Base-by-base conservation (phyloP, 257 asterid genomes). In the Vinca minor region DNA sequence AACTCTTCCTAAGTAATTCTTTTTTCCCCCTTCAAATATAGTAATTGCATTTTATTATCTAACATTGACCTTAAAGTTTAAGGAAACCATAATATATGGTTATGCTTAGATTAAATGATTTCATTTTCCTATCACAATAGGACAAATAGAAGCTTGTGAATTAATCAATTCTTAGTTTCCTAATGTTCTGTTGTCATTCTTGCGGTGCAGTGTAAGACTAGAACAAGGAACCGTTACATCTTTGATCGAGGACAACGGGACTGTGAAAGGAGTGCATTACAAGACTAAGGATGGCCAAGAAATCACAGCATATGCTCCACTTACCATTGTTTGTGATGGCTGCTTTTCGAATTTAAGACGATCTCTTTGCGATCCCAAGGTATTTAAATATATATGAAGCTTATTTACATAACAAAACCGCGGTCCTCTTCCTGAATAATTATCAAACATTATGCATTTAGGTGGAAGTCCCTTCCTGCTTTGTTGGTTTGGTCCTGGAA, bases 171-270 rank as follows among this genome's bases (percentile, higher is more conserved):
- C n/a, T n/a, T n/a, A n/a, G n/a, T n/a, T n/a, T n/a, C n/a, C n/a
- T n/a, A n/a, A n/a, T n/a, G n/a, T n/a, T n/a, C n/a, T n/a, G n/a
- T n/a, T n/a, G n/a, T n/a, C n/a, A n/a, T n/a, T 56, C 32, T 8
- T 56, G 62, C 3, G 41, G 55, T 74, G 50, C 81, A 89, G 97
- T 62, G 85, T 89, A 44, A 77, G 75, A 60, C 77, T 87, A 26
- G 94, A 83, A 68, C 92, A 87, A 62, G 97, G 95, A 60, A 82
- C 97, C 4, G 94, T 89, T 28, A 87, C 94, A 8, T 73, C 89
- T 57, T 74, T 87, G 84, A 50, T 87, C 61, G 94, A 87, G 72
- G 94, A 83, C 59, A 65, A 79, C 3, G 95, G 90, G 63, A 71
- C 68, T 28, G 69, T 89, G 45, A 82, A 77, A 75, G 97, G 97